Percentiles rank a stretch among this genome's conserved stretches.
These are phyloP conservation scores for Sugiyamaella valdiviana DNA, from an alignment of 805 yeast species.

Conservation along the genomic window DNA sequence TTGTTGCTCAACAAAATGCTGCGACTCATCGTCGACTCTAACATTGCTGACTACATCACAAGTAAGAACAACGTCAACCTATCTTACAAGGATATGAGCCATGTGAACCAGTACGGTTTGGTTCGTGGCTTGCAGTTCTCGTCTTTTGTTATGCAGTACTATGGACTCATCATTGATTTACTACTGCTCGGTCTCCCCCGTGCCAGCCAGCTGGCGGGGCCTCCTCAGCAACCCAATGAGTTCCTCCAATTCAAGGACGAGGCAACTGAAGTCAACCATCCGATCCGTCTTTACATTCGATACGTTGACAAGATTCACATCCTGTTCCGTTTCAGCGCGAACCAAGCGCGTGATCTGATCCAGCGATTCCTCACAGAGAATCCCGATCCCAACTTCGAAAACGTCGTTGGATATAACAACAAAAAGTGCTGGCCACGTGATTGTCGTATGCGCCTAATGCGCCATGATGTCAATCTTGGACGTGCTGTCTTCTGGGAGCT, in stretches of 20 bases:
- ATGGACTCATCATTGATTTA: conserved; percentile 79
- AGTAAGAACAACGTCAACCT: conserved; percentile 80
- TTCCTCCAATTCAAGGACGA: conserved; percentile 62
- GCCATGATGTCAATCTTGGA: conserved; percentile 88
- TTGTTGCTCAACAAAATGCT: conserved; percentile 77
- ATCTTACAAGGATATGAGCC: conserved; percentile 91
- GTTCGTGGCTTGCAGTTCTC: conserved; percentile 86
- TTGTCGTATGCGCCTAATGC: conserved; percentile 79
- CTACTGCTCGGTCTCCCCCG: conserved; percentile 78
- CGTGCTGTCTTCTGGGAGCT: conserved; percentile 91
- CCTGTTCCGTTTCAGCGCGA: conserved; percentile 65
- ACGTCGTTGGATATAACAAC: conserved; percentile 77
- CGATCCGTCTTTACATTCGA: conserved; percentile 74
- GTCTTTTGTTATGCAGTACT: conserved; percentile 82
- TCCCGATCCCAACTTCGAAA: conserved; percentile 90
- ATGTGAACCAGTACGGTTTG: conserved; percentile 81
- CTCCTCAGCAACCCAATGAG: conserved; percentile 62
- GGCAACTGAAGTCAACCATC: conserved; percentile 59
- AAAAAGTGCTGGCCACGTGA: conserved; percentile 95
- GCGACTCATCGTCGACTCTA: conserved; percentile 77
- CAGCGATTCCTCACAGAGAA: conserved; percentile 73
- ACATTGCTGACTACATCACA: conserved; percentile 87
- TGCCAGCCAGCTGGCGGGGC: conserved; percentile 83
- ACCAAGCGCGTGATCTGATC: conserved; percentile 68
- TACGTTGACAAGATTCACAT: conserved; percentile 78